A percentile compares a stretch with the other conserved stretches of the same genome.
phyloP scores from a whole-genome alignment of 2,329 filamentous ascomycete genomes.

The Apiospora marii region DNA sequence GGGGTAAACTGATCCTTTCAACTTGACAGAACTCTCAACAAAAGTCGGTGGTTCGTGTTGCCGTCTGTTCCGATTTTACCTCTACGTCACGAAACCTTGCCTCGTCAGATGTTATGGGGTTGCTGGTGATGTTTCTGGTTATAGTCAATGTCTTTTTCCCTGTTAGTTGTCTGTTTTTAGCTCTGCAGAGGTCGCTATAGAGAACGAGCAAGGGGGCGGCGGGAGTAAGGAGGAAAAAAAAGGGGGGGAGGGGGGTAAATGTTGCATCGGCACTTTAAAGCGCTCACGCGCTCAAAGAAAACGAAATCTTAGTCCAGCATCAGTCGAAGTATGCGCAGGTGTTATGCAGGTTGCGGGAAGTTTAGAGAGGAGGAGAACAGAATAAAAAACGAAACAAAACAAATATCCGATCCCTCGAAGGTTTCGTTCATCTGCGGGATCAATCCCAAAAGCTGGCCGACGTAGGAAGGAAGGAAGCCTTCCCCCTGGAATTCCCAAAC shows the following conservation, averaged over 20 bases:
- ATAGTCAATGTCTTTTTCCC: not conserved
- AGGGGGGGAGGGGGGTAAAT: not conserved
- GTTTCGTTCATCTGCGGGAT: conserved; percentile 9
- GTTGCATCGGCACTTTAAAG: not conserved
- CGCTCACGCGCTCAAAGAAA: not conserved
- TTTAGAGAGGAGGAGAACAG: not conserved
- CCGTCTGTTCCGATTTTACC: not conserved
- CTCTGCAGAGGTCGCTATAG: not conserved
- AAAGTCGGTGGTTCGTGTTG: not conserved
- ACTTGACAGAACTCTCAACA: conserved; percentile 9
- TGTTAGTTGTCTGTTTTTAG: not conserved
- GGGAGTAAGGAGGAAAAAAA: not conserved
- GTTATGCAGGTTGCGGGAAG: conserved; percentile 11
- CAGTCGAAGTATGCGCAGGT: not conserved
- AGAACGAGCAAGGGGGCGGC: not conserved
- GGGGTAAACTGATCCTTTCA: not conserved
- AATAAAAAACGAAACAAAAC: not conserved
- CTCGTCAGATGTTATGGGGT: not conserved
- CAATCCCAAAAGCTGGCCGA: not conserved
- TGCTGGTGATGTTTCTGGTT: not conserved
- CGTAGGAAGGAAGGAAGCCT: not conserved
- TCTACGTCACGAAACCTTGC: not conserved
- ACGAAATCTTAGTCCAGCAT: not conserved
- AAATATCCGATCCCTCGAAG: not conserved
- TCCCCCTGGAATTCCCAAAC: not conserved